Evolutionary conservation across 2,329 filamentous ascomycete species (phyloP), one percentile per base, ranked within the genome.

Genomic region (Colletotrichum lindemuthianum): DNA sequence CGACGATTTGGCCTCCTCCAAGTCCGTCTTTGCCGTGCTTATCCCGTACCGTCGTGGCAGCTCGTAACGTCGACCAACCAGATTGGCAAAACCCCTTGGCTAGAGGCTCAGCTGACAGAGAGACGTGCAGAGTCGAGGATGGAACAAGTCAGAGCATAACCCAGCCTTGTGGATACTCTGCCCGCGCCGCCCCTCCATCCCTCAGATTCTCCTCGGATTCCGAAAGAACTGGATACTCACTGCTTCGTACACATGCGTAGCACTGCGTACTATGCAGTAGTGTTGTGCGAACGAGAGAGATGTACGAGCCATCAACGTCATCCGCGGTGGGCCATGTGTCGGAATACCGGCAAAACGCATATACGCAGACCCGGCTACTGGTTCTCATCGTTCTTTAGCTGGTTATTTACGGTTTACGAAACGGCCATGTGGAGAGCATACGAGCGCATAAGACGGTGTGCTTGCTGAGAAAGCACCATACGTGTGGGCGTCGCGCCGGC

Each of bases 261-360:
- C 6, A 9, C 5, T 40, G 24, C 24, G 1, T 24, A 24, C 24
- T 24, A 4, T 24, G 24, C 24, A 24, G 3, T 24, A 24, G 24
- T 24, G 4, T 24, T 24, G 24, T 24, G 24, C 4, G 24, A 24
- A 24, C 24, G 24, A 24, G 24, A 24, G 24, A 24, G 3, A 24
- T 24, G 24, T 24, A 24, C n/a, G 15, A 16, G 15, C 15, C n/a
- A 7, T 11, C 9, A 57, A 61, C 61, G 61, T 61, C 45, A 65
- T 65, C n/a, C 16, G n/a, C 45, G 16, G 58, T 49, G 45, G 51
- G 40, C 3, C 47, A 33, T 13, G 61, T 52, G 41, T 61, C 58
- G 61, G 61, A 65, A 56, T 56, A 16, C 61, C 61, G 58, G 55
- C 58, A 39, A 61, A 65, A 47, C 34, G 58, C 58, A 65, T 51